These are phyloP conservation scores for Parascedosporium putredinis DNA, from an alignment of 2,329 filamentous ascomycete species.

Conservation along the genomic window DNA sequence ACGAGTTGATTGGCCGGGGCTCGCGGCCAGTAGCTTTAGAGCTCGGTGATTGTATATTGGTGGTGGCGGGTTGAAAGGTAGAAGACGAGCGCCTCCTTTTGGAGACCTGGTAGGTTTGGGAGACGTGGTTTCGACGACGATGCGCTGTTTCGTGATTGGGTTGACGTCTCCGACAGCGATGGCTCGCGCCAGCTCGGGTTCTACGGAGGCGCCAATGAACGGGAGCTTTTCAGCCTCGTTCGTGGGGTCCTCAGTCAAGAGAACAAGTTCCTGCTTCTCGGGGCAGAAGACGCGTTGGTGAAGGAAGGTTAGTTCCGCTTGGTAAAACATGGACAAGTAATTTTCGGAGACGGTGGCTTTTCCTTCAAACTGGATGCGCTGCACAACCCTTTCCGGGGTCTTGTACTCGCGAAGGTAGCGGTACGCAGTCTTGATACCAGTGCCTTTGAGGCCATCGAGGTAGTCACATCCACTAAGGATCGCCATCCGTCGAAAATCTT, in stretches of 20 bases:
- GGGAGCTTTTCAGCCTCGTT: constrained; percentile 60
- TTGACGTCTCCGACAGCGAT: constrained; percentile 77
- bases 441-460: constrained; percentile 69
- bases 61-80: constrained; percentile 8
- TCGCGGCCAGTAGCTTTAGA: constrained; percentile 16
- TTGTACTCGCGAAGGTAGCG: constrained; percentile 85
- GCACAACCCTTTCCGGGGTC: constrained; percentile 70
- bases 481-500: constrained; percentile 87
- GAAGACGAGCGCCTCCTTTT: constrained; percentile 31
- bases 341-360: constrained; percentile 70
- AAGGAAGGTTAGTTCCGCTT: constrained; percentile 85
- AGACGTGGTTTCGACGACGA: constrained; percentile 31
- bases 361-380: constrained; percentile 79
- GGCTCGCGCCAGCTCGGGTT: constrained; percentile 56
- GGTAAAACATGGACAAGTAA: constrained; percentile 71
- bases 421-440: constrained; percentile 91
- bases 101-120: too few relatives aligned
- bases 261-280: constrained; percentile 56
- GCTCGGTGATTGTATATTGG: constrained; percentile 13
- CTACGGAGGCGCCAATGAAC: constrained; percentile 69
- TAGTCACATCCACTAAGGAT: constrained; percentile 97
- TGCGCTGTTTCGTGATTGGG: constrained; percentile 72
- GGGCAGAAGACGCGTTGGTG: constrained; percentile 95
- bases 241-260: constrained; percentile 56
- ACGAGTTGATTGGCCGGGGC: constrained; percentile 42